These are phyloP conservation scores for Cladophialophora carrionii DNA, from an alignment of 2,329 filamentous ascomycete species.

Conservation along the genomic window DNA sequence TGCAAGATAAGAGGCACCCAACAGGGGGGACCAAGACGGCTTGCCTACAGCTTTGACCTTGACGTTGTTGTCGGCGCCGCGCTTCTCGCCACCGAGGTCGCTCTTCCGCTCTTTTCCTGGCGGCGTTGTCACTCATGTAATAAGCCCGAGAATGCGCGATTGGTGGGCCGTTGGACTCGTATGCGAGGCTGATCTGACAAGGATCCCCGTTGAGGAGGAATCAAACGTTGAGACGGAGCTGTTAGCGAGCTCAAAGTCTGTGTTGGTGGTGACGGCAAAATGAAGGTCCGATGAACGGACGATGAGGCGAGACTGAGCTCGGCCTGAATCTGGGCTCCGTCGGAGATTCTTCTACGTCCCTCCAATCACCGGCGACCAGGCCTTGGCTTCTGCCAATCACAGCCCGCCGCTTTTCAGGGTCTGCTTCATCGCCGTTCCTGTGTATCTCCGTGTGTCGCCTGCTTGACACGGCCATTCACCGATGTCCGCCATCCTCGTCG, in stretches of 20 bases:
- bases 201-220: neutral
- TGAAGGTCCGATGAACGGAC: conserved; percentile 22
- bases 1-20: too few relatives aligned
- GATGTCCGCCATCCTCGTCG: neutral
- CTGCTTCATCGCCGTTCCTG: conserved; percentile 4
- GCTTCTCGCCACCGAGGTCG: conserved; percentile 10
- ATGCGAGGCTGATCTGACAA: neutral
- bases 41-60: conserved; percentile 9
- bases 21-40: neutral
- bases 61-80: conserved; percentile 7
- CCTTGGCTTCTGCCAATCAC: neutral
- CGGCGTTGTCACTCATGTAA: conserved; percentile 24
- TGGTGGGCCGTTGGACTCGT: conserved; percentile 7
- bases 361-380: neutral
- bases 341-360: conserved; percentile 32
- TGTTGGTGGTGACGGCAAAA: conserved; percentile 10
- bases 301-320: neutral
- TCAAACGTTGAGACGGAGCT: conserved; percentile 3
- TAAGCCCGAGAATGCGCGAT: conserved; percentile 1
- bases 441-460: neutral
- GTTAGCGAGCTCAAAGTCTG: neutral
- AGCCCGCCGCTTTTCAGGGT: neutral
- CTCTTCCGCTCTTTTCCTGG: conserved; percentile 8
- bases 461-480: conserved; percentile 15
- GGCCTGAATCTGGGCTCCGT: neutral